Conservation (phyloP, 2,329 filamentous ascomycete genomes). For the Ceratocystis variospora region DNA sequence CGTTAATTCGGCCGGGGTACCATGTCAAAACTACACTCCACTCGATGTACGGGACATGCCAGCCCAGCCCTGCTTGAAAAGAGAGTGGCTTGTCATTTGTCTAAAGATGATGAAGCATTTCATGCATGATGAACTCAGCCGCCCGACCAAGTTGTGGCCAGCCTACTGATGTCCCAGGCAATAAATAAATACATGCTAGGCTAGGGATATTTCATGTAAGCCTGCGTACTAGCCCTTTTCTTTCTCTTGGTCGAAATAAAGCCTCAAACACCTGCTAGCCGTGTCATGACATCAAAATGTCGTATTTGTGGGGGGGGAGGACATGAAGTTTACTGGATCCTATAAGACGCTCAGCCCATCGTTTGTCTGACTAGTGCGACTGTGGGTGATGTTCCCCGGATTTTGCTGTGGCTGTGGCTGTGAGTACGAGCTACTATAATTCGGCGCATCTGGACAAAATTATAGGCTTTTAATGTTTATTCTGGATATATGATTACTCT, state of each 20-base stretch:
- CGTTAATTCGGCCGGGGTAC: slow-evolving; percentile 7
- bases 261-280: background rate
- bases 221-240: no score
- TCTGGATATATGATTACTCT: no score
- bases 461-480: no score
- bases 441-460: background rate
- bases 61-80: background rate
- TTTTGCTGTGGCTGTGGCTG: background rate
- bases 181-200: no score
- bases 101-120: no score
- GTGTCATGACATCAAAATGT: background rate
- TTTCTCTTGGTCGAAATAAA: no score
- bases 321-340: background rate
- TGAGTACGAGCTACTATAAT: background rate
- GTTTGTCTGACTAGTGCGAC: background rate
- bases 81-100: background rate
- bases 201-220: no score
- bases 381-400: background rate
- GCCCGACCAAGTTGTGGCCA: no score
- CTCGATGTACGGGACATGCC: background rate
- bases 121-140: no score
- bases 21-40: background rate
- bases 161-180: no score
- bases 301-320: background rate
- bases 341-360: background rate